Evolutionary conservation across 352 stramenopile species (phyloP).

Genomic region (Phytophthora boehmeriae): DNA sequence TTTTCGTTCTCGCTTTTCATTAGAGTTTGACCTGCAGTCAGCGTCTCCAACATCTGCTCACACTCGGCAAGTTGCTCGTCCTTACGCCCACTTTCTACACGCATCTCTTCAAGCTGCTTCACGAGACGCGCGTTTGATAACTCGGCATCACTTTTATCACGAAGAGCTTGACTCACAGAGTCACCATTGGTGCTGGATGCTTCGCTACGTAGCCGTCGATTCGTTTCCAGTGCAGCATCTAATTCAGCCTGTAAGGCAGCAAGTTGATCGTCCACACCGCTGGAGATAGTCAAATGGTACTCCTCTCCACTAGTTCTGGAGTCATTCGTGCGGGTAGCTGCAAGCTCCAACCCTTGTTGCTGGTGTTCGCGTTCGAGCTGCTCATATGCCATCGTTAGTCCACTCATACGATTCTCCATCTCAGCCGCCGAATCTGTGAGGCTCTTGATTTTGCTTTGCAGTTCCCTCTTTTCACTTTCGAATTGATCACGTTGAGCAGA

Average conservation of each 20-base stretch:
- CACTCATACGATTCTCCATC: conserved; percentile 51
- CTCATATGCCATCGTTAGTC: conserved; percentile 53
- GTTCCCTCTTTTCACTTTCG: conserved; percentile 40
- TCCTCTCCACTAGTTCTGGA: not conserved
- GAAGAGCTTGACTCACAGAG: conserved; percentile 11
- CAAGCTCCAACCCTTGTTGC: conserved; percentile 14
- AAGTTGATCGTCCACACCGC: conserved; percentile 15
- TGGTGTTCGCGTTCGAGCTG: conserved; percentile 56
- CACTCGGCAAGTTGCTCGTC: conserved; percentile 41
- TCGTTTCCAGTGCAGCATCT: conserved; percentile 36
- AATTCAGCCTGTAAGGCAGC: conserved; percentile 40
- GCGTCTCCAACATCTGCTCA: conserved; percentile 47
- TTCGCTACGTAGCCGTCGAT: conserved; percentile 33
- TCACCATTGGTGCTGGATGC: conserved; percentile 14
- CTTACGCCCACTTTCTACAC: conserved; percentile 37
- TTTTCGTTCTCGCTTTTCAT: conserved; percentile 44
- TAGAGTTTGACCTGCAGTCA: conserved; percentile 32
- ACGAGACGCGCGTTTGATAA: conserved; percentile 24
- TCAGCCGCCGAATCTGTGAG: conserved; percentile 35
- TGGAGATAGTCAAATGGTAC: not conserved
- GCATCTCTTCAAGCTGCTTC: conserved; percentile 39
- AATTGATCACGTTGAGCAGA: conserved; percentile 23
- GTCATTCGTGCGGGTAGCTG: not conserved
- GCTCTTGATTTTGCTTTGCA: conserved; percentile 36
- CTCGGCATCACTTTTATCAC: conserved; percentile 31